phyloP scores from a whole-genome alignment of 306 rosid genomes.

The Acacia crassicarpa region DNA sequence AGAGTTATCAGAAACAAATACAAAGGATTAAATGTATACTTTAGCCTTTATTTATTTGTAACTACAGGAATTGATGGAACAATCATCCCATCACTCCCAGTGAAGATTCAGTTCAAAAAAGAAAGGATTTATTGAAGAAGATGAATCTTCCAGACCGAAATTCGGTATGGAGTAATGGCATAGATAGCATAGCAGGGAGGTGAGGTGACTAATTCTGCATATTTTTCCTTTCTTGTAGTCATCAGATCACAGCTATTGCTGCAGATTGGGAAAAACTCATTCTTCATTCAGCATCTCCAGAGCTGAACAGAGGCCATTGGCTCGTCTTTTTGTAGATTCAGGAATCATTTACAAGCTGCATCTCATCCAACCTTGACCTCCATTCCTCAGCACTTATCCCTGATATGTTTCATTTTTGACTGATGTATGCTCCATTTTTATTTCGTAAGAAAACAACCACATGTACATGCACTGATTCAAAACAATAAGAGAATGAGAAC shows the following conservation, averaged over 20 bases:
- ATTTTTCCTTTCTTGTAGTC: background rate
- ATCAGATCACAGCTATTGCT: background rate
- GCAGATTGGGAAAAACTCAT: background rate
- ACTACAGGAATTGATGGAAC: background rate
- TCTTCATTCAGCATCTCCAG: background rate
- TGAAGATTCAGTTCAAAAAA: background rate
- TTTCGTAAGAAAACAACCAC: background rate
- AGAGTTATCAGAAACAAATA: no score
- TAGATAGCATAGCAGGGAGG: no score
- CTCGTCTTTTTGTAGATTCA: background rate
- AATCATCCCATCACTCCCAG: background rate
- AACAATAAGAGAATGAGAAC: constrained; percentile 19
- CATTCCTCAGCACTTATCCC: no score
- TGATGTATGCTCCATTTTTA: background rate
- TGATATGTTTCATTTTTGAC: background rate
- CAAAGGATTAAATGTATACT: no score
- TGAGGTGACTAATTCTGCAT: background rate
- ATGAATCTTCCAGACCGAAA: background rate
- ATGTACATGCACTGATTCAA: background rate
- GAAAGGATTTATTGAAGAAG: background rate
- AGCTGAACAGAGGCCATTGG: background rate
- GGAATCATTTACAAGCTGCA: background rate
- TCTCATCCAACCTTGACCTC: background rate
- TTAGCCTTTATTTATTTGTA: background rate
- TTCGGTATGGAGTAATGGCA: no score